Evolutionary conservation across 768 basidiomycete species (phyloP).

Genomic region (Panellus pusillus): DNA sequence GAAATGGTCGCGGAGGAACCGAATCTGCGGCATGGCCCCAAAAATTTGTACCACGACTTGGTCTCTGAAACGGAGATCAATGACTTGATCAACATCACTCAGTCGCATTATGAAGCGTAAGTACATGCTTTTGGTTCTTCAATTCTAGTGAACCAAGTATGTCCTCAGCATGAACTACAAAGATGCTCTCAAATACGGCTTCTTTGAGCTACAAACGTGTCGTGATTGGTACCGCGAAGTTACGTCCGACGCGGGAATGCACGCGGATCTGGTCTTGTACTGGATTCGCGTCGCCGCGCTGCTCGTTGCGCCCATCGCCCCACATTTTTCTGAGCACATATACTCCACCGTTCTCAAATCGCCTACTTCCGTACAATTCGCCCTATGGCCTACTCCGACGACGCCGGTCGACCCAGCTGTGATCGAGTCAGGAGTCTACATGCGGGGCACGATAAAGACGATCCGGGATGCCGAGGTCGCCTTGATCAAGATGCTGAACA

Average conservation of each 20-base stretch:
- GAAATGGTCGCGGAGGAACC: constrained; percentile 76
- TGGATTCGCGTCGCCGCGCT: constrained; percentile 85
- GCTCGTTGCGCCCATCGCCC: constrained; percentile 82
- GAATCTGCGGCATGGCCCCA: constrained; percentile 71
- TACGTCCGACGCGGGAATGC: constrained; percentile 87
- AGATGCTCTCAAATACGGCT: constrained; percentile 91
- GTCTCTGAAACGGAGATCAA: constrained; percentile 93
- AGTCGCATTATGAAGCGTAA: constrained; percentile 79
- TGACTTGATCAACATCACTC: constrained; percentile 78
- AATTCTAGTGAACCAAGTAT: not conserved
- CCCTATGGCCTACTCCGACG: constrained; percentile 76
- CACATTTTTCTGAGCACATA: constrained; percentile 93
- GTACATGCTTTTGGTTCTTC: constrained; percentile 27
- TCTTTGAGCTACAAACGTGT: constrained; percentile 90
- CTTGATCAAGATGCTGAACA: constrained; percentile 76
- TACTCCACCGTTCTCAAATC: constrained; percentile 76
- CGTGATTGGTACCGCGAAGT: constrained; percentile 98
- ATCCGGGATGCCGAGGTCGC: constrained; percentile 86
- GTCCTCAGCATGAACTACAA: constrained; percentile 86
- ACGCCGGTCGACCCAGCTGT: constrained; percentile 59
- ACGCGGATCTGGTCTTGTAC: constrained; percentile 78
- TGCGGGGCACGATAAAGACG: constrained; percentile 87
- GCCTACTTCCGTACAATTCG: constrained; percentile 74
- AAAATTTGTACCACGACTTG: constrained; percentile 77
- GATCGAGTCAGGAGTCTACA: constrained; percentile 78